Evolutionary conservation across 2,329 filamentous ascomycete species (phyloP).

Genomic region (Monosporascus sp.): DNA sequence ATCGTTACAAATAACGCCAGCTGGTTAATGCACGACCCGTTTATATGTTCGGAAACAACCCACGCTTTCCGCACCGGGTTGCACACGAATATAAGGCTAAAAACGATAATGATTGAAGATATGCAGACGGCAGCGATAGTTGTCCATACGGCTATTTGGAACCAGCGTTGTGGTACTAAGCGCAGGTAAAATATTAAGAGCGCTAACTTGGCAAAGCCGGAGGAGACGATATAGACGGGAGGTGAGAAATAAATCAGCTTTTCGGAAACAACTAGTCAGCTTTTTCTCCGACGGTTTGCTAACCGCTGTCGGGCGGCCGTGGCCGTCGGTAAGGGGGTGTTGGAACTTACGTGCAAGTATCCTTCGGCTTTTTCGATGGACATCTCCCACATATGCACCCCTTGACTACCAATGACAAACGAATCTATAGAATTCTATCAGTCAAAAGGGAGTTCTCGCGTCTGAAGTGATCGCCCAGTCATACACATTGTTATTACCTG

Average conservation of each 20-base stretch:
- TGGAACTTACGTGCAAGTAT: neutral
- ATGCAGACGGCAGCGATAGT: slow-evolving; percentile 11
- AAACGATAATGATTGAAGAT: neutral
- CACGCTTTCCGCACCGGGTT: slow-evolving; percentile 16
- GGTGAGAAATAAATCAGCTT: slow-evolving; percentile 4
- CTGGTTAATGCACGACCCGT: slow-evolving; percentile 30
- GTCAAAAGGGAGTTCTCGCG: neutral
- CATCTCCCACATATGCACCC: slow-evolving; percentile 5
- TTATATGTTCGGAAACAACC: slow-evolving; percentile 14
- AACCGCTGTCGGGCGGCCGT: neutral
- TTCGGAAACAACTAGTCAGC: neutral
- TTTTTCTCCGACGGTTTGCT: neutral
- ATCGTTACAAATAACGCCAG: slow-evolving; percentile 36
- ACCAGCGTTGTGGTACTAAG: slow-evolving; percentile 15
- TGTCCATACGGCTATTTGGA: slow-evolving; percentile 10
- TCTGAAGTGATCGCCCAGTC: neutral
- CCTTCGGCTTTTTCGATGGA: neutral
- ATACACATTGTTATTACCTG: neutral
- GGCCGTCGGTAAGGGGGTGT: no score
- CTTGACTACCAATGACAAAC: neutral
- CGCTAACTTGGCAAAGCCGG: slow-evolving; percentile 20
- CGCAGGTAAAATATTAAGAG: slow-evolving; percentile 20
- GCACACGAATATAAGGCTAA: slow-evolving; percentile 18
- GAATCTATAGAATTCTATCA: neutral
- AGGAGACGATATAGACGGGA: slow-evolving; percentile 13